phyloP scores from a whole-genome alignment of 495 filamentous ascomycete species.

The Staphylotrichum tortipilum region DNA sequence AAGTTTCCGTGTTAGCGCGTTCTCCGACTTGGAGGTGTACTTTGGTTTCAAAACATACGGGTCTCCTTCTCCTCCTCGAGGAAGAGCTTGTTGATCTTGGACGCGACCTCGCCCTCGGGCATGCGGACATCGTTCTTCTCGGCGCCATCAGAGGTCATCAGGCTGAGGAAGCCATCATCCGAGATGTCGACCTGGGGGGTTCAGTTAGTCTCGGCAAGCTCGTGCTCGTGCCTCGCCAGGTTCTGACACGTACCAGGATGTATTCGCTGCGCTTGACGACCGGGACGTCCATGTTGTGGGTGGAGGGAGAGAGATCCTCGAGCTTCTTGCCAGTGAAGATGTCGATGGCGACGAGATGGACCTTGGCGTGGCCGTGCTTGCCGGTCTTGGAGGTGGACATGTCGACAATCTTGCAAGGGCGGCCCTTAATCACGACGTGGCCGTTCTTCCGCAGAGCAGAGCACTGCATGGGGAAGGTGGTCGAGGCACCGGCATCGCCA shows the following conservation, averaged over 20 bases:
- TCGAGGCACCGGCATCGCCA: slow-evolving; percentile 83
- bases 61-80: slow-evolving; percentile 55
- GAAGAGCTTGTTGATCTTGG: slow-evolving; percentile 72
- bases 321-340: slow-evolving; percentile 99
- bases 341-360: slow-evolving; percentile 91
- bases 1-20: slow-evolving; percentile 15
- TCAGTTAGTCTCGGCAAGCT: background rate
- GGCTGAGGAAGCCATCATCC: slow-evolving; percentile 84
- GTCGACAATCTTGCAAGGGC: slow-evolving; percentile 99
- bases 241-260: slow-evolving; percentile 75
- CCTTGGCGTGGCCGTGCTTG: slow-evolving; percentile 99
- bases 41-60: slow-evolving; percentile 52
- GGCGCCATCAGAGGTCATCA: slow-evolving; percentile 71
- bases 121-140: slow-evolving; percentile 93
- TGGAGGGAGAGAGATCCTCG: slow-evolving; percentile 97
- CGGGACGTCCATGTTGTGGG: slow-evolving; percentile 99
- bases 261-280: slow-evolving; percentile 83
- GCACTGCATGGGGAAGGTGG: slow-evolving; percentile 96
- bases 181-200: slow-evolving; percentile 64
- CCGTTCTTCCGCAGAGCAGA: slow-evolving; percentile 99
- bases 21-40: too few relatives aligned
- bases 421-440: slow-evolving; percentile 91
- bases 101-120: slow-evolving; percentile 79
- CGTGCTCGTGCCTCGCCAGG: too few relatives aligned
- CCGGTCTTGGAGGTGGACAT: slow-evolving; percentile 99